Base-by-base conservation (phyloP, 192 early-diverging fungal species). In the Coemansia sp. region DNA sequence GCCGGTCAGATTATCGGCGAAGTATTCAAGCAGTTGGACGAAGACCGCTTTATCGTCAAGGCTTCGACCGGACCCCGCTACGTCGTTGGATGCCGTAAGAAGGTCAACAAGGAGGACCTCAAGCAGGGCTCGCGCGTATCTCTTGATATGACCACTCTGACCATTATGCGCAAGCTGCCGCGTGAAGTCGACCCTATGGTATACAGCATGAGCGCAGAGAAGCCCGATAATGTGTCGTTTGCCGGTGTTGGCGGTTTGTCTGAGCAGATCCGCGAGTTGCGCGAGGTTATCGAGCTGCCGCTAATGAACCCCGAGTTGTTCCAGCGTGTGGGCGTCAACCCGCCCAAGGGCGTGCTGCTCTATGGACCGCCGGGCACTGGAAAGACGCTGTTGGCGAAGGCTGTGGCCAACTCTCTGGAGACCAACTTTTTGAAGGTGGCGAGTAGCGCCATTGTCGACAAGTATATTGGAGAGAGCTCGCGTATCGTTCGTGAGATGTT, bases 1-100 rank as follows among this genome's bases (percentile, higher is more conserved):
- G 94, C 98, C n/a, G 97, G 97, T 3, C 97, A 99, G 76, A 96
- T 98, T 59, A 94, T 99, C 66, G 97, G 95, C 50, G 96, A 98
- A 73, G 94, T 99, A 16, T 84, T 99, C 61, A 98, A 97, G 75
- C 96, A 99, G 83, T 80, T 98, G 68, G 95, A 97, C 66, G 94
- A 93, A 55, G 95, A 99, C 59, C 86, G 93, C 82, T 99, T 94
- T 69, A 97, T 99, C 64, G 96, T 99, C 47, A 99, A 99, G 84
- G 89, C 93, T 18, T 93, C 97, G 31, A 91, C 86, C 63, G 97
- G 97, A 3, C 96, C 97, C 31, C 91, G 97, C 37, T 98, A 99
- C 76, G 94, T 99, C 35, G 97, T 99, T 16, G 96, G 96, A 10
- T 98, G 96, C 78, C 85, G 97, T 4, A 94, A 89, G 65, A 94